phyloP scores from a whole-genome alignment of 768 basidiomycete species.

The Melanogaster broomeanus region DNA sequence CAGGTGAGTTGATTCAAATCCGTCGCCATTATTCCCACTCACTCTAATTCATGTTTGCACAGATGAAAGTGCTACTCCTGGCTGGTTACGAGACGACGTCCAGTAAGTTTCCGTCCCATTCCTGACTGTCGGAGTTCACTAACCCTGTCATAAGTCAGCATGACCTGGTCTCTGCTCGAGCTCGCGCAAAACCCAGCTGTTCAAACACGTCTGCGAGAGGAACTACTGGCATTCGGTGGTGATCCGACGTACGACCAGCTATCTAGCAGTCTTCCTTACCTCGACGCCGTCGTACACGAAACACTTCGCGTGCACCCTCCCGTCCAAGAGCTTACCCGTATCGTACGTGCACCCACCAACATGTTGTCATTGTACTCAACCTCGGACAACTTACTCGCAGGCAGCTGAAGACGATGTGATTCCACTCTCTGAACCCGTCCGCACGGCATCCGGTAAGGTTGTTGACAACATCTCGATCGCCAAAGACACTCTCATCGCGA shows the following conservation, averaged over 20 bases:
- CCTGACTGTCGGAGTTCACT: not conserved
- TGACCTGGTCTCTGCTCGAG: conserved; percentile 56
- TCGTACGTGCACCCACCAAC: not conserved
- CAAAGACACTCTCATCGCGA: conserved; percentile 46
- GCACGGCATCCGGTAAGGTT: conserved; percentile 39
- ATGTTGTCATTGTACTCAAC: conserved; percentile 22
- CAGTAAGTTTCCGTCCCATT: conserved; percentile 8
- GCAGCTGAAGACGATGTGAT: conserved; percentile 56
- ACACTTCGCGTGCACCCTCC: conserved; percentile 47
- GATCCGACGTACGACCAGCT: conserved; percentile 62
- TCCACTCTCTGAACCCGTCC: conserved; percentile 54
- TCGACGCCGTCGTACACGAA: conserved; percentile 53
- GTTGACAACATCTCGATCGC: conserved; percentile 44
- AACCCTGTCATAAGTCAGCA: conserved; percentile 15
- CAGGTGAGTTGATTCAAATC: conserved; percentile 21
- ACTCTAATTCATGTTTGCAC: too few relatives aligned
- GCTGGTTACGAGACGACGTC: conserved; percentile 56
- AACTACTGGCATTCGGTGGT: conserved; percentile 43
- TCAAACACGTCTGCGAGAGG: conserved; percentile 51
- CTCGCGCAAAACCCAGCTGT: conserved; percentile 44
- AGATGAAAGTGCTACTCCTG: conserved; percentile 9
- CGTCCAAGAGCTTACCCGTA: conserved; percentile 23
- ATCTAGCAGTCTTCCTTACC: conserved; percentile 49
- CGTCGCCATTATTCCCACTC: too few relatives aligned
- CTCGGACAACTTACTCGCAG: conserved; percentile 40